Evolutionary conservation across 768 basidiomycete species (phyloP), one percentile per base, ranked within the genome.

Genomic region (Podaxis rugospora): DNA sequence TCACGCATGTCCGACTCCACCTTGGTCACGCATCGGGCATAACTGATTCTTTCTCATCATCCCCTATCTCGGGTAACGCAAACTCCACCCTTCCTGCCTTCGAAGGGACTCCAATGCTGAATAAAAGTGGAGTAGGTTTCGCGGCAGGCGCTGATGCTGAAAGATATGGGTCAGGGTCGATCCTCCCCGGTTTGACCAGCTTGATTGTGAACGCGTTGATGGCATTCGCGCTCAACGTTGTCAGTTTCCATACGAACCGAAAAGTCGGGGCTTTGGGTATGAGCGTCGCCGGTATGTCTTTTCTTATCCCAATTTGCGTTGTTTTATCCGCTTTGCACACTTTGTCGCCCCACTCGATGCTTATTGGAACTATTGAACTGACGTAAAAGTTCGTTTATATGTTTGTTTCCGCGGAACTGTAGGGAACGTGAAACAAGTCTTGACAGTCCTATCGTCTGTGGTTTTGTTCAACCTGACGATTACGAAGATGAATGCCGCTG

Each of bases 181-280:
- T 47, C 10, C 6, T 55, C 3, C 44, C 32, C 7, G 53, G 52
- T 1, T 25, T 46, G 6, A 16, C 44, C 9, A 47, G 87, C 5
- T 73, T 98, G 49, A 64, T 85, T 4, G 67, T 89, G 37, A 99
- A 98, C 66, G 96, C 95, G 0, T 70, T 79, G 13, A 86, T 98
- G 67, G 97, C 97, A 3, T 98, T 97, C 68, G 89, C 86, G 13
- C 78, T 99, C 55, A 99, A 98, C 67, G 86, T 98, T 2, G 92
- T 97, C 59, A 92, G 90, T 70, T 97, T 99, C 69, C 92, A 91
- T 42, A 92, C 97, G n/a, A 99, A 98, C 75, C 88, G 89, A 73
- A 87, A 90, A 69, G 88, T 93, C 0, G 94, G 95, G 1, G 88
- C 94, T 11, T 70, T 96, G 64, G 90, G 88, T 51, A 96, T 95